A percentile compares a stretch with the other conserved stretches of the same genome.
phyloP scores from a whole-genome alignment of 2,329 filamentous ascomycete species.

The Dichotomopilus funicola region DNA sequence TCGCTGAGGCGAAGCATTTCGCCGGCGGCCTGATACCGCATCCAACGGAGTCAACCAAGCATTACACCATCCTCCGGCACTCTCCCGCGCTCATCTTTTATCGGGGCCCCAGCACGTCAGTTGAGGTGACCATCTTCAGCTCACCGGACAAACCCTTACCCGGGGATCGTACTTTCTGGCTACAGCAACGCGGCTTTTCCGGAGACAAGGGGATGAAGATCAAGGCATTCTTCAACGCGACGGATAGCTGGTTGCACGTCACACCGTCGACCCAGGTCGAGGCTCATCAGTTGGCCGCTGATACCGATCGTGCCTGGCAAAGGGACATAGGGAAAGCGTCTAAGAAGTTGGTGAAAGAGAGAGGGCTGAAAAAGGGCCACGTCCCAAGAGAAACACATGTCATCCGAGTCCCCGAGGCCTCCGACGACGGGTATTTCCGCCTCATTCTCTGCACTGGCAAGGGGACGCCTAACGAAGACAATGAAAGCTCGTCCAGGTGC shows the following conservation, averaged over 20 bases:
- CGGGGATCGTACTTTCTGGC: conserved; percentile 53
- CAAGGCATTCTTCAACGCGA: conserved; percentile 55
- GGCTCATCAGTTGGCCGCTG: conserved; percentile 43
- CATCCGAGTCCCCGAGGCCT: conserved; percentile 56
- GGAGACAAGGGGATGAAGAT: conserved; percentile 63
- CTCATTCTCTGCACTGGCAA: conserved; percentile 53
- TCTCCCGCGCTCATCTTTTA: conserved; percentile 60
- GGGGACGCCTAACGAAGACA: conserved; percentile 10
- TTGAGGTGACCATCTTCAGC: conserved; percentile 59
- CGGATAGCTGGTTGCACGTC: conserved; percentile 59
- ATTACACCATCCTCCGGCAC: conserved; percentile 61
- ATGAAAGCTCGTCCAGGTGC: conserved; percentile 4
- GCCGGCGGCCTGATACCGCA: conserved; percentile 58
- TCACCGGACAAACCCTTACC: conserved; percentile 48
- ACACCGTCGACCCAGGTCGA: conserved; percentile 49
- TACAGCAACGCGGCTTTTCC: conserved; percentile 62
- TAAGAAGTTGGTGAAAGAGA: conserved; percentile 45
- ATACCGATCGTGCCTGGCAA: conserved; percentile 61
- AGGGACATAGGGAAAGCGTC: conserved; percentile 59
- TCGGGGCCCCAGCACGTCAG: conserved; percentile 55
- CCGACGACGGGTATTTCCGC: conserved; percentile 62
- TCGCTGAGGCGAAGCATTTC: conserved; percentile 57
- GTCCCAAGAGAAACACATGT: conserved; percentile 56
- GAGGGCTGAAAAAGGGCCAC: conserved; percentile 41
- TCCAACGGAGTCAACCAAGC: conserved; percentile 57